These are phyloP conservation scores for Debaryomycetaceae sp. DNA, from an alignment of 1,139 yeast species.

Conservation along the genomic window DNA sequence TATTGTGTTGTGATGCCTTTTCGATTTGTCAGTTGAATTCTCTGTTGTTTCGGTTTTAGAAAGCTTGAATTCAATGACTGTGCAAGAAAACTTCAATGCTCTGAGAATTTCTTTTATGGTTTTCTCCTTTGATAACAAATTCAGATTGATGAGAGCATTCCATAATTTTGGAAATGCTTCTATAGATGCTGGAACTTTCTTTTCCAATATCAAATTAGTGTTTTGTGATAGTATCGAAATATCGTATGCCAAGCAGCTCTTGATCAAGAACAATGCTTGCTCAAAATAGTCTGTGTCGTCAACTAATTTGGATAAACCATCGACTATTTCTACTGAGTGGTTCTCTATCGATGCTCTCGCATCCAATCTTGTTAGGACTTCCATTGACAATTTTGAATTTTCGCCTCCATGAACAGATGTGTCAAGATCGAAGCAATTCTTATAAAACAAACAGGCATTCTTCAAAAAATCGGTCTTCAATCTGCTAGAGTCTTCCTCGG, in stretches of 20 bases:
- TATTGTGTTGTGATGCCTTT: slow-evolving; percentile 31
- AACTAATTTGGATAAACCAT: slow-evolving; percentile 10
- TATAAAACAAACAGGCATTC: slow-evolving; percentile 12
- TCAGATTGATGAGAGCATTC: slow-evolving; percentile 36
- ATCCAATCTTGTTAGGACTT: slow-evolving; percentile 28
- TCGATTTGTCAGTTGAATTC: slow-evolving; percentile 20
- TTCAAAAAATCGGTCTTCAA: background rate
- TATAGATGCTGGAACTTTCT: slow-evolving; percentile 36
- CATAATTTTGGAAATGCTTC: slow-evolving; percentile 49
- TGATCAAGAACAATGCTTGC: slow-evolving; percentile 41
- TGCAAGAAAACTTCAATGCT: slow-evolving; percentile 42
- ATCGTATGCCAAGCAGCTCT: slow-evolving; percentile 52
- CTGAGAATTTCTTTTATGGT: slow-evolving; percentile 39
- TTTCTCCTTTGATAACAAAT: slow-evolving; percentile 34
- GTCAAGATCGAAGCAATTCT: slow-evolving; percentile 11
- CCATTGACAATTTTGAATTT: slow-evolving; percentile 16
- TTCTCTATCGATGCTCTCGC: slow-evolving; percentile 34
- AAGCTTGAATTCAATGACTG: slow-evolving; percentile 33
- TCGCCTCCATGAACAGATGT: slow-evolving; percentile 12
- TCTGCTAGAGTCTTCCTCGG: background rate
- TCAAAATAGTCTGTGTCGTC: slow-evolving; percentile 2
- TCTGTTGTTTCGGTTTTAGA: slow-evolving; percentile 20
- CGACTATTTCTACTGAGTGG: slow-evolving; percentile 20
- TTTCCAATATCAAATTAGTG: slow-evolving; percentile 39
- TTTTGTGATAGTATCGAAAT: slow-evolving; percentile 53